Evolutionary conservation across 164 flowering plant genomes (phyloP).

Genomic region (Paratinospora sagittata): DNA sequence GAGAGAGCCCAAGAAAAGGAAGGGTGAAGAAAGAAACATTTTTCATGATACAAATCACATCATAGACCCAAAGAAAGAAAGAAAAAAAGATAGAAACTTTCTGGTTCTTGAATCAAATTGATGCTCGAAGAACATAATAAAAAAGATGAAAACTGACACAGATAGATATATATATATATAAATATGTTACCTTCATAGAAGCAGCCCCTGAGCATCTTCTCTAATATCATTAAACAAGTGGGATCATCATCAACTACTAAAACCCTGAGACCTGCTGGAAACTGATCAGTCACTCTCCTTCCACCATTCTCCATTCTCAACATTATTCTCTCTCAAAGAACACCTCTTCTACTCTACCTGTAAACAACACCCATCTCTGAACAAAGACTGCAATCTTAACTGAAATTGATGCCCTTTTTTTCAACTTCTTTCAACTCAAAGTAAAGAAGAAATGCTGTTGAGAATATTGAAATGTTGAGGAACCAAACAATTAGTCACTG

Average conservation of each 20-base stretch:
- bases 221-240: constrained; percentile 66
- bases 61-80: not conserved
- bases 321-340: too few relatives aligned
- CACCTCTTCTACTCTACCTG: too few relatives aligned
- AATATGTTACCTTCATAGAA: constrained; percentile 60
- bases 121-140: not conserved
- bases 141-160: not conserved
- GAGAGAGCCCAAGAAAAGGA: too few relatives aligned
- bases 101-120: not conserved
- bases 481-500: too few relatives aligned
- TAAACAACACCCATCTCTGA: too few relatives aligned
- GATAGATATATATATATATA: not conserved
- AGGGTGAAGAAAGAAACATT: too few relatives aligned
- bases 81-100: not conserved
- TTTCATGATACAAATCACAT: too few relatives aligned
- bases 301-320: constrained; percentile 7
- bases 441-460: too few relatives aligned
- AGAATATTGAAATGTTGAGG: too few relatives aligned
- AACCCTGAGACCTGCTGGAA: constrained; percentile 81
- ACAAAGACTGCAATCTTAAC: too few relatives aligned
- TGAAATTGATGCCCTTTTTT: too few relatives aligned
- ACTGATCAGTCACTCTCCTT: constrained; percentile 43
- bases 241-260: constrained; percentile 93
- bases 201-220: constrained; percentile 67
- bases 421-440: too few relatives aligned